phyloP scores from a whole-genome alignment of 805 yeast genomes.

The Vanderwaltozyma yarrowii region DNA sequence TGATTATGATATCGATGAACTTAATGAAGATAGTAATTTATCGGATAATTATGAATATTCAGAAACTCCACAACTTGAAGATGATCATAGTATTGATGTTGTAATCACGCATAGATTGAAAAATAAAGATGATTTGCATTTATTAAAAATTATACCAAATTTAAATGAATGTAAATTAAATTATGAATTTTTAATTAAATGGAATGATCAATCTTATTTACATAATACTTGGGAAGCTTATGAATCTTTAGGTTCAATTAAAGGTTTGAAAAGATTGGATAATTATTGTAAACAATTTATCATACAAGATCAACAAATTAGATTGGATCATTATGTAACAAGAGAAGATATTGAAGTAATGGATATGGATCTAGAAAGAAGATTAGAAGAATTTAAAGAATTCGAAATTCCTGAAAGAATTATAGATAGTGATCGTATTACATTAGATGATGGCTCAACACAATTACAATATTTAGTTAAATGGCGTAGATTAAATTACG shows the following conservation, averaged over 20 bases:
- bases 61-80: constrained; percentile 28
- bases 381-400: constrained; percentile 72
- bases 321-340: constrained; percentile 71
- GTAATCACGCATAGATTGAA: constrained; percentile 22
- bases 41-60: constrained; percentile 17
- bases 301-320: constrained; percentile 58
- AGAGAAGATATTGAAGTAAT: constrained; percentile 87
- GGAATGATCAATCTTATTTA: constrained; percentile 80
- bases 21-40: constrained; percentile 11
- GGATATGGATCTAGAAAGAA: constrained; percentile 81
- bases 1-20: constrained; percentile 16
- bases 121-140: constrained; percentile 14
- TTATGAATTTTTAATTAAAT: constrained; percentile 61
- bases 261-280: constrained; percentile 80
- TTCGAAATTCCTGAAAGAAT: constrained; percentile 82
- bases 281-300: constrained; percentile 81
- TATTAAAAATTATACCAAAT: constrained; percentile 29
- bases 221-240: constrained; percentile 93
- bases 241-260: constrained; percentile 36
- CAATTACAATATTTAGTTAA: constrained; percentile 77
- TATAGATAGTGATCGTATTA: constrained; percentile 71
- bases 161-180: constrained; percentile 47
- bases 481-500: constrained; percentile 90
- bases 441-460: constrained; percentile 43
- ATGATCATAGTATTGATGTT: constrained; percentile 21